phyloP scores from a whole-genome alignment of 2,329 filamentous ascomycete species.

The Arthroderma sp. region DNA sequence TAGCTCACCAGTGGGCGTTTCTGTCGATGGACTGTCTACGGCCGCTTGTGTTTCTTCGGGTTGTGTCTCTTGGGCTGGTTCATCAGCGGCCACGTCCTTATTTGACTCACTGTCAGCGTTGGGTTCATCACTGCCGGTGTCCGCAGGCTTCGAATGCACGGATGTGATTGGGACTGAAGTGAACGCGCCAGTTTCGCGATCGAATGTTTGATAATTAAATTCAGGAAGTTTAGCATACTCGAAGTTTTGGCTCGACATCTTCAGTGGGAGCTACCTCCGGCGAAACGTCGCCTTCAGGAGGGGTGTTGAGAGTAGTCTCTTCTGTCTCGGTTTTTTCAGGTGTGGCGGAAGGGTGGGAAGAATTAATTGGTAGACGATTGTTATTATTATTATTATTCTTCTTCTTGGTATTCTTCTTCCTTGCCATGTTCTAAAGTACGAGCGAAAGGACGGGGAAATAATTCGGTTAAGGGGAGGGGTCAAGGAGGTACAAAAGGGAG shows the following conservation, averaged over 20 bases:
- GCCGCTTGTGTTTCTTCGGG: not conserved
- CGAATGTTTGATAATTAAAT: constrained; percentile 31
- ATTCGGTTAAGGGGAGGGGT: constrained; percentile 1
- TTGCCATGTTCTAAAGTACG: constrained; percentile 19
- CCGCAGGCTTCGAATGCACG: constrained; percentile 21
- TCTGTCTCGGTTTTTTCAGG: constrained; percentile 15
- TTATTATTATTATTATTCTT: constrained; percentile 18
- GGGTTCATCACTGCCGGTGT: constrained; percentile 25
- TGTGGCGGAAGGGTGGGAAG: constrained; percentile 2
- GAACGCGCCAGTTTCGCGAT: constrained; percentile 25
- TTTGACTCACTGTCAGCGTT: constrained; percentile 22
- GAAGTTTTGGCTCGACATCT: constrained; percentile 22
- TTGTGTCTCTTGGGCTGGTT: constrained; percentile 7
- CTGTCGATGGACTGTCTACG: not conserved
- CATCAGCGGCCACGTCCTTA: constrained; percentile 16
- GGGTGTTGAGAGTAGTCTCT: constrained; percentile 17
- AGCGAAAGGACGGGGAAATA: not conserved
- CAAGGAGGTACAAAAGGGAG: constrained; percentile 3
- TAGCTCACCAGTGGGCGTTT: constrained; percentile 6
- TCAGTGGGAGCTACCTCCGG: constrained; percentile 19
- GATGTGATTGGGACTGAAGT: constrained; percentile 24
- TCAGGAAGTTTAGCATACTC: constrained; percentile 32
- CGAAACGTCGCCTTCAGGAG: constrained; percentile 18
- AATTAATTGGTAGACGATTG: constrained; percentile 18
- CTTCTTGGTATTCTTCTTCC: constrained; percentile 20